Percentiles rank a stretch among this genome's conserved stretches.
Conservation (phyloP, 352 stramenopile genomes). For the Globisporangium iwayamae region DNA sequence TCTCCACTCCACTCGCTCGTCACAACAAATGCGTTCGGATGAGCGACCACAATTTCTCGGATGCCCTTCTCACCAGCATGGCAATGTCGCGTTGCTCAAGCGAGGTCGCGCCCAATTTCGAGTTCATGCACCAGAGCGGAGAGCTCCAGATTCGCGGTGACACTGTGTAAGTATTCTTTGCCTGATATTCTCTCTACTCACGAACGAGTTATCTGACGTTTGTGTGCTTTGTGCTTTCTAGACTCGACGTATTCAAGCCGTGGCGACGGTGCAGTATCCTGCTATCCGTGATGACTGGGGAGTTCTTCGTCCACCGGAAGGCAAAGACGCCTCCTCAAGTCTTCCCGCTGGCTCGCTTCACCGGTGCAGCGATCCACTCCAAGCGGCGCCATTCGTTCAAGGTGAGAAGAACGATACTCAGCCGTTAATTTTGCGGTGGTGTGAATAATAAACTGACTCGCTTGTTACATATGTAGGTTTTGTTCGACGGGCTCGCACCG, state of each 20-base stretch:
- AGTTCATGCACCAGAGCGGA: conserved; percentile 23
- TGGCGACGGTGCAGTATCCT: conserved; percentile 27
- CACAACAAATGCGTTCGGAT: neutral
- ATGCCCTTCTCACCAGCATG: conserved; percentile 20
- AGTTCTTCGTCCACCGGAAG: conserved; percentile 28
- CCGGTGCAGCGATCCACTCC: conserved; percentile 21
- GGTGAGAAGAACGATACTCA: conserved; percentile 9
- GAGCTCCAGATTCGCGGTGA: conserved; percentile 24
- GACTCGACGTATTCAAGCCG: conserved; percentile 21
- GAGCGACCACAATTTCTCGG: neutral
- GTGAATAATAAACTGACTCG: neutral
- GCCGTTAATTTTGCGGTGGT: neutral
- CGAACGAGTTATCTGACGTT: neutral
- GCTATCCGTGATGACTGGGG: conserved; percentile 23
- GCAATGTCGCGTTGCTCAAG: conserved; percentile 24
- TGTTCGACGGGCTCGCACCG: conserved; percentile 24
- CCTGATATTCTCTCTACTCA: neutral
- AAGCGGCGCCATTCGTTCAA: conserved; percentile 22
- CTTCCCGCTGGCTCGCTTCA: conserved; percentile 25
- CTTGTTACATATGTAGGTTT: conserved; percentile 9
- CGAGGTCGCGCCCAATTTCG: conserved; percentile 13
- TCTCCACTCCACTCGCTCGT: neutral
- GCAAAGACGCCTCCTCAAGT: conserved; percentile 13
- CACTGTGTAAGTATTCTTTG: conserved; percentile 14
- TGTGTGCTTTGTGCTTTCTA: neutral